phyloP scores from a whole-genome alignment of 169 alveolate species.

The Plasmodium knowlesi region DNA sequence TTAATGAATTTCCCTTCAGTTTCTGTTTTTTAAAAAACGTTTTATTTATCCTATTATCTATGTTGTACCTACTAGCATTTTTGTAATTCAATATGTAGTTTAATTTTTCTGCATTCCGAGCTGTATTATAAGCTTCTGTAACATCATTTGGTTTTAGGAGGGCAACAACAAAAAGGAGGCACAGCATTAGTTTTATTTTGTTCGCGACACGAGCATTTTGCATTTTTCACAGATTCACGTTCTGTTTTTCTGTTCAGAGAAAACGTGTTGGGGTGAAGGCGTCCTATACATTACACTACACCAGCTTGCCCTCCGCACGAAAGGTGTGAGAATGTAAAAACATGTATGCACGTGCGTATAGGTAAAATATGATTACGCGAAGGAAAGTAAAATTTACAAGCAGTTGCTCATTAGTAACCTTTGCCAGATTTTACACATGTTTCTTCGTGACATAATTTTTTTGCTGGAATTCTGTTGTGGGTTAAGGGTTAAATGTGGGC shows the following conservation, averaged over 20 bases:
- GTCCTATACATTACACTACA: neutral
- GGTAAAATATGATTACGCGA: neutral
- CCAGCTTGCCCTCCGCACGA: neutral
- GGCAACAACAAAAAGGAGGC: conserved; percentile 24
- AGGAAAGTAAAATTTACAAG: neutral
- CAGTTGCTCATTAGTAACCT: neutral
- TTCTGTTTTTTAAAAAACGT: conserved; percentile 32
- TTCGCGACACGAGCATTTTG: conserved; percentile 47
- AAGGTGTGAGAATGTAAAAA: neutral
- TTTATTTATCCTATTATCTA: conserved; percentile 54
- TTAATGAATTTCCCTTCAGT: neutral
- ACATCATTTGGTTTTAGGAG: conserved; percentile 30
- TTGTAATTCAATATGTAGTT: conserved; percentile 62
- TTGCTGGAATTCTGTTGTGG: conserved; percentile 15
- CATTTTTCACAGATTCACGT: conserved; percentile 46
- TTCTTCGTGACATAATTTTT: neutral
- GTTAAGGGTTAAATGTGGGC: conserved; percentile 8
- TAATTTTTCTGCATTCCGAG: conserved; percentile 29
- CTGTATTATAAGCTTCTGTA: conserved; percentile 24
- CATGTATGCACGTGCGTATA: conserved; percentile 8
- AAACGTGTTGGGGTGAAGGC: neutral
- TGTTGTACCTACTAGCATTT: neutral
- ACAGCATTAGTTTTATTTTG: conserved; percentile 43
- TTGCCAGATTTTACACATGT: conserved; percentile 40
- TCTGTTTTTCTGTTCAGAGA: neutral